phyloP scores from a whole-genome alignment of 495 filamentous ascomycete genomes.

The Hypoxylon trugodes region DNA sequence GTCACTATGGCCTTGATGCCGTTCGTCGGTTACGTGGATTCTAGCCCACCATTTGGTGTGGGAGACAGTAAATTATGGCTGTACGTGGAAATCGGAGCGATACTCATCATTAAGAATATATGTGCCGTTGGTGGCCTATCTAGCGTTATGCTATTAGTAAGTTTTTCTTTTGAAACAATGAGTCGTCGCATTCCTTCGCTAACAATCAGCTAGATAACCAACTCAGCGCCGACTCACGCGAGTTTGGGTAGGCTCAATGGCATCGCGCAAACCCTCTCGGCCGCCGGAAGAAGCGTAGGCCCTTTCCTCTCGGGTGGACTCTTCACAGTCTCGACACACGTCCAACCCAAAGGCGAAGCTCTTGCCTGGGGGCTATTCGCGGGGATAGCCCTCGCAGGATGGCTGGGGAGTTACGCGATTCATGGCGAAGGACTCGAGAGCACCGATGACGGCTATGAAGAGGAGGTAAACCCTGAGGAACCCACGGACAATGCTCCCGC shows the following conservation, averaged over 20 bases:
- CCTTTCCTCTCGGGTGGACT: conserved; percentile 87
- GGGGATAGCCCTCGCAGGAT: conserved; percentile 77
- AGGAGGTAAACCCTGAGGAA: conserved; percentile 32
- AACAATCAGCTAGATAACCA: conserved; percentile 74
- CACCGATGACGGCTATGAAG: conserved; percentile 51
- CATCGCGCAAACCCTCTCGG: conserved; percentile 91
- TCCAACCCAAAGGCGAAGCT: conserved; percentile 82
- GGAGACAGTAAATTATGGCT: conserved; percentile 68
- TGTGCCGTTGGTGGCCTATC: conserved; percentile 89
- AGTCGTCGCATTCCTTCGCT: not conserved
- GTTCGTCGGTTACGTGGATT: conserved; percentile 81
- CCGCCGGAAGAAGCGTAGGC: conserved; percentile 86
- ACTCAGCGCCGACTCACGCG: conserved; percentile 84
- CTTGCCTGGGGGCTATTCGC: conserved; percentile 86
- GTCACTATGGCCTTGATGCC: conserved; percentile 87
- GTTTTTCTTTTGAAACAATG: conserved; percentile 35
- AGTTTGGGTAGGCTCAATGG: conserved; percentile 92
- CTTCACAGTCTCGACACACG: conserved; percentile 74
- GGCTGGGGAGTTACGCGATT: conserved; percentile 77
- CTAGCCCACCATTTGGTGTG: conserved; percentile 51
- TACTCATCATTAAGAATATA: conserved; percentile 87
- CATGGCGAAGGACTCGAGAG: conserved; percentile 67
- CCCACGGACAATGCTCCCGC: conserved; percentile 27
- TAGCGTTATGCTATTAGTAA: conserved; percentile 83
- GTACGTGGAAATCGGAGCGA: conserved; percentile 78